Evolutionary conservation across 2,329 filamentous ascomycete genomes (phyloP).

Genomic region (Alternaria burnsii): DNA sequence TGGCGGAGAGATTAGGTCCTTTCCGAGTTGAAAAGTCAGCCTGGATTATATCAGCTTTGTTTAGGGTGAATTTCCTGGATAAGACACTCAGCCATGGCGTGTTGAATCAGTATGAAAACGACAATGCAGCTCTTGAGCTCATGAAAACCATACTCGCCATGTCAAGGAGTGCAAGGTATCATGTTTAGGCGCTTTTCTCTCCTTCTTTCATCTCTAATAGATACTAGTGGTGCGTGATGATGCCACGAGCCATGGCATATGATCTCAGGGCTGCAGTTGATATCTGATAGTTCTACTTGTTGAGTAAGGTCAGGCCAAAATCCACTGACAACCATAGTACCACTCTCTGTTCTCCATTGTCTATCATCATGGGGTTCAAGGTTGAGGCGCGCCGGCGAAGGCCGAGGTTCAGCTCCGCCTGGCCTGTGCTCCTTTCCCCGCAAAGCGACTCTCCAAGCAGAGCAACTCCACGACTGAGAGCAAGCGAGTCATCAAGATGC

Average conservation of each 20-base stretch:
- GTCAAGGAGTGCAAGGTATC: accelerated
- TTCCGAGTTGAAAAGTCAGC: accelerated
- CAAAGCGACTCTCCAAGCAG: constrained; percentile 16
- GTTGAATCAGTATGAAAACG: neutral
- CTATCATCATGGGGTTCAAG: too few species aligned
- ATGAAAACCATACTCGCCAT: neutral
- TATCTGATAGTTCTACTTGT: too few species aligned
- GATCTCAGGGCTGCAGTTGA: too few species aligned
- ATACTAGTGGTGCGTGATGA: too few species aligned
- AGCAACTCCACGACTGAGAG: constrained; percentile 29
- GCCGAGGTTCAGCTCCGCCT: constrained; percentile 14
- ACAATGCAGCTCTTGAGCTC: accelerated
- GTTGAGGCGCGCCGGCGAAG: neutral
- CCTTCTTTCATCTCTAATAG: too few species aligned
- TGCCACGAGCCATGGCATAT: too few species aligned
- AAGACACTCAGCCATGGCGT: neutral
- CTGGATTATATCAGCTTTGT: neutral
- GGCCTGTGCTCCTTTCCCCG: constrained; percentile 29
- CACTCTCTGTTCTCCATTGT: too few species aligned
- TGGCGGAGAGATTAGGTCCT: neutral
- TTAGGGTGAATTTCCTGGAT: neutral
- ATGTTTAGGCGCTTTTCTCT: too few species aligned
- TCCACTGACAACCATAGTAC: too few species aligned
- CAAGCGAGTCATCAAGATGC: constrained; percentile 39
- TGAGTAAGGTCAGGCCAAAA: too few species aligned